A percentile compares a stretch with the other conserved stretches of the same genome.
phyloP scores from a whole-genome alignment of 305 asterid genomes.

The Rubia occidens region DNA sequence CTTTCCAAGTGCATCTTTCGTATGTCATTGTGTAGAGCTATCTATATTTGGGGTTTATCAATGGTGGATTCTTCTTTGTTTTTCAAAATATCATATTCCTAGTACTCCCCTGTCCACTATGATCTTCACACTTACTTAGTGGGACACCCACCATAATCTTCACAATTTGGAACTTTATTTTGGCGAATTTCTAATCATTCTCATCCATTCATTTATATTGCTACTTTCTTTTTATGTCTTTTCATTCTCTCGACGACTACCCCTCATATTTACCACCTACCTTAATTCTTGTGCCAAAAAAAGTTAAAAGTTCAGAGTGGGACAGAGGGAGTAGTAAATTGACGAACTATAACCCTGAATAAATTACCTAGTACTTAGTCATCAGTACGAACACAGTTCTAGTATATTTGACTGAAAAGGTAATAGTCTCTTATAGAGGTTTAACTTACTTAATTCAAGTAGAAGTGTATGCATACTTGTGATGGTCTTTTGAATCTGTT shows the following conservation, averaged over 20 bases:
- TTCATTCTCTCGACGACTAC: neutral
- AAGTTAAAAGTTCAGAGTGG: neutral
- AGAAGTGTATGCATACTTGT: neutral
- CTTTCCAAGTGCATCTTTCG: neutral
- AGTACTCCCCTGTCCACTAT: neutral
- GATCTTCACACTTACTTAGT: neutral
- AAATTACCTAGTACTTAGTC: neutral
- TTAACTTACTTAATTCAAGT: neutral
- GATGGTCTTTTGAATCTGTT: neutral
- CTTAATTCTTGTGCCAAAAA: neutral
- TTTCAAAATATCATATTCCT: neutral
- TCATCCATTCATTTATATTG: neutral
- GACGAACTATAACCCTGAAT: neutral
- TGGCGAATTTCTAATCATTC: neutral
- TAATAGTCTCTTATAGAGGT: neutral
- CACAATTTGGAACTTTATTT: neutral
- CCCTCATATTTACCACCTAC: neutral
- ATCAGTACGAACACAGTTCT: neutral
- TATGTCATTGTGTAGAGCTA: neutral
- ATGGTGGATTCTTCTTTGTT: neutral
- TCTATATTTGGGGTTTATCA: too few species aligned
- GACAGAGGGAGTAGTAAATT: neutral
- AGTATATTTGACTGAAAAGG: neutral
- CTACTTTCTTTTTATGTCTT: neutral
- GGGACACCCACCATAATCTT: too few species aligned